A percentile compares a stretch with the other conserved stretches of the same genome.
These are phyloP conservation scores for Ganoderma multipileum DNA, from an alignment of 1,284 basidiomycete genomes.

Conservation along the genomic window DNA sequence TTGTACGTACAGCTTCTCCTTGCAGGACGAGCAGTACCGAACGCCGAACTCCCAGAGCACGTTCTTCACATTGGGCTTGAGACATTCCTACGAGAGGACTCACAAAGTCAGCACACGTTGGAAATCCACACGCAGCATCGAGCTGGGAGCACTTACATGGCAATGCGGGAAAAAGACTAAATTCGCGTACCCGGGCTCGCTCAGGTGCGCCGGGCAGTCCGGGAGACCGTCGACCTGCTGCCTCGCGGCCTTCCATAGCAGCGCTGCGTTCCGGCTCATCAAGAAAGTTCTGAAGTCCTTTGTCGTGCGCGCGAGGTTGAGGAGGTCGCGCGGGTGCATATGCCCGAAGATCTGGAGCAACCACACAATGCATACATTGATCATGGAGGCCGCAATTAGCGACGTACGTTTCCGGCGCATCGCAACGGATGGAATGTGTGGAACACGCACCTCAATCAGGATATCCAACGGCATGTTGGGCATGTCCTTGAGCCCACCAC, in stretches of 20 bases:
- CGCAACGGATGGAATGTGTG: background rate
- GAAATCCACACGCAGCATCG: background rate
- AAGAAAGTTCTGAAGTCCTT: slow-evolving; percentile 29
- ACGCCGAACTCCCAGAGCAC: slow-evolving; percentile 7
- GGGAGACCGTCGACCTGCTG: slow-evolving; percentile 25
- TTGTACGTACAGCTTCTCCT: background rate
- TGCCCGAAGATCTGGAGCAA: slow-evolving; percentile 27
- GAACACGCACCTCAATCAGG: slow-evolving; percentile 28
- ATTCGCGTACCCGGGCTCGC: slow-evolving; percentile 36
- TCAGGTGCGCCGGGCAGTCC: slow-evolving; percentile 28
- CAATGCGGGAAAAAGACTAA: slow-evolving; percentile 35
- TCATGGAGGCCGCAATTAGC: background rate
- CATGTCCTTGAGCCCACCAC: slow-evolving; percentile 21
- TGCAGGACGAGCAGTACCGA: slow-evolving; percentile 13
- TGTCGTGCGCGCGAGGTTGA: slow-evolving; percentile 29
- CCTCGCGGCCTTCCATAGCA: slow-evolving; percentile 27
- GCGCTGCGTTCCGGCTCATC: slow-evolving; percentile 22
- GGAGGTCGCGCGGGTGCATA: slow-evolving; percentile 29
- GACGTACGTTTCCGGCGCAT: no score
- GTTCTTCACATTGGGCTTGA: slow-evolving; percentile 3
- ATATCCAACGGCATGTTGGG: slow-evolving; percentile 34
- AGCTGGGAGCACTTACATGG: slow-evolving; percentile 15
- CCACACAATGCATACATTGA: background rate
- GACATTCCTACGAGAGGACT: slow-evolving; percentile 17
- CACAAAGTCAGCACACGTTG: background rate